Conservation (phyloP, 768 basidiomycete genomes). For the Symmetrospora coprosmae region DNA sequence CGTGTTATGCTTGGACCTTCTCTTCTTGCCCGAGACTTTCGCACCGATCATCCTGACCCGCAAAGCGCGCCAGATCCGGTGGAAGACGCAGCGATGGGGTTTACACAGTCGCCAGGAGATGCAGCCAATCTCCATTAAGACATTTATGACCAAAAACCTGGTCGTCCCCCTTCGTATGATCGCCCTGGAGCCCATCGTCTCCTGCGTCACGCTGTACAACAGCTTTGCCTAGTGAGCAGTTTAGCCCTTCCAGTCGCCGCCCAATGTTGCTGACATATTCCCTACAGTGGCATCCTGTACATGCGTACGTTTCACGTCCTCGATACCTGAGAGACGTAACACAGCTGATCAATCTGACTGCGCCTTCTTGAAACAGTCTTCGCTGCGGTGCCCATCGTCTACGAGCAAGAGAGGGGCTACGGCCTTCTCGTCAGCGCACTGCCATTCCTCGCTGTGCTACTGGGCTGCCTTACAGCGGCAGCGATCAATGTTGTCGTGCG, state of each 20-base stretch:
- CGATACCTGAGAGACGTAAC: too few relatives aligned
- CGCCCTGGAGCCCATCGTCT: constrained; percentile 33
- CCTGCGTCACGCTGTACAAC: constrained; percentile 25
- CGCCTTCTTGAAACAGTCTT: constrained; percentile 31
- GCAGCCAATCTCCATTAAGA: constrained; percentile 31
- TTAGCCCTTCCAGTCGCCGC: too few relatives aligned
- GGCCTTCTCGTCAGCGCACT: constrained; percentile 32
- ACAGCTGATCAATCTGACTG: too few relatives aligned
- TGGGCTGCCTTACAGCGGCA: constrained; percentile 36
- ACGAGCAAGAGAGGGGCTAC: constrained; percentile 35
- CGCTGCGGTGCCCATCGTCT: constrained; percentile 34
- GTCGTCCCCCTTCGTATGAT: constrained; percentile 35
- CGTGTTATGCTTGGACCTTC: constrained; percentile 30
- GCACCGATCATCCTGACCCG: constrained; percentile 35
- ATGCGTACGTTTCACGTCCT: constrained; percentile 21
- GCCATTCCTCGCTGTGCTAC: constrained; percentile 36
- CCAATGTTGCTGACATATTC: too few relatives aligned
- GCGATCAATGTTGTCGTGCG: constrained; percentile 31
- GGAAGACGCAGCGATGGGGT: constrained; percentile 34
- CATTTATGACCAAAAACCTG: constrained; percentile 35
- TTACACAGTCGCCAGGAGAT: constrained; percentile 35
- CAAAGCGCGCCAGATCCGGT: constrained; percentile 34
- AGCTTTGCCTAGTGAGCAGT: constrained; percentile 30
- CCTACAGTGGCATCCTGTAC: constrained; percentile 35
- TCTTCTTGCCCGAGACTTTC: constrained; percentile 37